Evolutionary conservation across 169 alveolate species (phyloP), one percentile per base, ranked within the genome.

Genomic region (Theileria sp.): DNA sequence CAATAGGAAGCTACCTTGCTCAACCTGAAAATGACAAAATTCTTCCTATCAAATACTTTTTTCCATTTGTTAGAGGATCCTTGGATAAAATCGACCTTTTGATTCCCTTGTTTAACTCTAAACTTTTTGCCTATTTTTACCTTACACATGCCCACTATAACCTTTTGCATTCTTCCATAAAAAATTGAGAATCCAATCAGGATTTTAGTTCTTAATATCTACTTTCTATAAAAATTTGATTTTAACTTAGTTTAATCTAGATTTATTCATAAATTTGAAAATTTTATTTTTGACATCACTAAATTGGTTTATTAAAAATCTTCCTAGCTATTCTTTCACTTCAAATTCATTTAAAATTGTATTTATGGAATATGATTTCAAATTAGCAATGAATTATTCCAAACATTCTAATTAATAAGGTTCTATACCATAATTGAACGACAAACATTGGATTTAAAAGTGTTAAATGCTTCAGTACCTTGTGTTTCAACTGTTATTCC

Each of bases 131-230:
- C 8, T 44, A 44, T 44, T 44, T 44, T 44, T 44, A 44, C 12
- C 54, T 17, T 58, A 58, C 67, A 58, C 67, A 58, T 58, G 32
- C 26, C 36, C 67, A 25, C 26, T 8, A 58, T 21, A 19, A 58
- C 67, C n/a, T 25, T 21, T 21, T 58, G 36, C 67, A 58, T 58
- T 58, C 67, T 58, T 58, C 26, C 67, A 19, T 10, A 58, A 58
- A 58, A 13, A 21, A 21, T 25, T 58, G 32, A 25, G 67, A 58
- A 21, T 58, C 67, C 67, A 58, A 58, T 58, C 36, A 2, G 13
- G 13, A 58, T 58, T 58, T 25, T 44, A 8, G 19, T 44, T 0
- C 8, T 44, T 44, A 44, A 8, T 44, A 44, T 13, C 1, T 44
- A 44, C 54, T 44, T 44, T 44, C 8, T 44, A 44, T 44, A 44